phyloP scores from a whole-genome alignment of 352 stramenopile species.

The Globisporangium uncinulatum region DNA sequence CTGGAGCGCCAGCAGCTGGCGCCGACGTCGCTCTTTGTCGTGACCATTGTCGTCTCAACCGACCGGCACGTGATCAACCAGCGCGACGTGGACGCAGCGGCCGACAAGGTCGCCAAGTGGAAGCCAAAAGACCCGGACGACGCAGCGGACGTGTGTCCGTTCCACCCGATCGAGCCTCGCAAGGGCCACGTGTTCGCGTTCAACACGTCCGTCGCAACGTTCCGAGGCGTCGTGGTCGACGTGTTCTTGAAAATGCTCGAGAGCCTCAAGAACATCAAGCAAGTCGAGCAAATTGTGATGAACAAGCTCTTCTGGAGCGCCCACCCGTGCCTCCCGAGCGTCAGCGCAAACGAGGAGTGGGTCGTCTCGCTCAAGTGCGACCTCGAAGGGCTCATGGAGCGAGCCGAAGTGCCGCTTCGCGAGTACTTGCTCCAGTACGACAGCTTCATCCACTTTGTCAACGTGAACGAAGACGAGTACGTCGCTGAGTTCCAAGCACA shows the following conservation, averaged over 20 bases:
- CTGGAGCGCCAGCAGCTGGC: constrained; percentile 55
- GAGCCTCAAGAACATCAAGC: constrained; percentile 79
- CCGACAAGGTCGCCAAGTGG: constrained; percentile 48
- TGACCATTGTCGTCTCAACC: constrained; percentile 64
- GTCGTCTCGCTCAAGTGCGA: constrained; percentile 55
- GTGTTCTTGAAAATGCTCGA: constrained; percentile 80
- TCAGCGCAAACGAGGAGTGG: constrained; percentile 86
- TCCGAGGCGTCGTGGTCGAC: constrained; percentile 51
- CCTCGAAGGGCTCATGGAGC: constrained; percentile 51
- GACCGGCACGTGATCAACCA: constrained; percentile 77
- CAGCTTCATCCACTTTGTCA: constrained; percentile 83
- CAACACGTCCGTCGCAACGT: constrained; percentile 57
- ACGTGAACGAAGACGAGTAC: constrained; percentile 88
- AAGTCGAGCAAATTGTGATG: constrained; percentile 91
- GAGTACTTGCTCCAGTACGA: constrained; percentile 85
- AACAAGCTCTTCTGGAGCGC: constrained; percentile 94
- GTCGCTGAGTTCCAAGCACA: constrained; percentile 66
- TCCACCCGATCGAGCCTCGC: constrained; percentile 33
- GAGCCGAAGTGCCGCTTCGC: constrained; percentile 46
- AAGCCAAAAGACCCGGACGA: constrained; percentile 65
- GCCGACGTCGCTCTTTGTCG: constrained; percentile 61
- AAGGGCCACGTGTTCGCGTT: constrained; percentile 57
- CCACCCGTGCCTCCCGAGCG: constrained; percentile 80
- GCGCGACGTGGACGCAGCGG: constrained; percentile 51
- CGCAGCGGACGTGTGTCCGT: constrained; percentile 52